These are phyloP conservation scores for Cyphellophora europaea DNA, from an alignment of 2,329 filamentous ascomycete genomes.

Conservation along the genomic window DNA sequence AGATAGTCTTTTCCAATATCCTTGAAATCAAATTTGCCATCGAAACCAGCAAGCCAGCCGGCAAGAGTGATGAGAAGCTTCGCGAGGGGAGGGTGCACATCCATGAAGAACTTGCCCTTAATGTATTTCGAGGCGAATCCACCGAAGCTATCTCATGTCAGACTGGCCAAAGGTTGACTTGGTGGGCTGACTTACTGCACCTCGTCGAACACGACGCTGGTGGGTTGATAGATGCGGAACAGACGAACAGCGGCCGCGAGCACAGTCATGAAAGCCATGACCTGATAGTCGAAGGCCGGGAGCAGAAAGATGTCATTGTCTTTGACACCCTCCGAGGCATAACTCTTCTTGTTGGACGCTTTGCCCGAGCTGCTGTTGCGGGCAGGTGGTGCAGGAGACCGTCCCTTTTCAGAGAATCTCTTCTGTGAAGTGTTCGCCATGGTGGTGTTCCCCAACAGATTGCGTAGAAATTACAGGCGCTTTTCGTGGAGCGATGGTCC, in stretches of 20 bases:
- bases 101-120: slow-evolving; percentile 99
- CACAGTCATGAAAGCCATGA: slow-evolving; percentile 62
- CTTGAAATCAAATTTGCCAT: slow-evolving; percentile 97
- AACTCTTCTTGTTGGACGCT: slow-evolving; percentile 26
- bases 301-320: slow-evolving; percentile 91
- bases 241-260: slow-evolving; percentile 72
- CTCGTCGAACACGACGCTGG: slow-evolving; percentile 96
- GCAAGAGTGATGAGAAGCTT: slow-evolving; percentile 94
- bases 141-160: slow-evolving; percentile 60
- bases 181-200: slow-evolving; percentile 66
- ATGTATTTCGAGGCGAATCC: slow-evolving; percentile 98
- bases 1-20: slow-evolving; percentile 98
- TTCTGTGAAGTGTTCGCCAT: not conserved
- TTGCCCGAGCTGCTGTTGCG: slow-evolving; percentile 1
- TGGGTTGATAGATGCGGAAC: slow-evolving; percentile 93
- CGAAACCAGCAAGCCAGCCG: slow-evolving; percentile 88
- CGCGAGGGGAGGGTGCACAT: slow-evolving; percentile 94
- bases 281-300: slow-evolving; percentile 71
- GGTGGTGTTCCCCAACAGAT: no score
- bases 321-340: slow-evolving; percentile 47
- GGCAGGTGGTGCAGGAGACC: slow-evolving; percentile 2
- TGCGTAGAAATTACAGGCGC: no score
- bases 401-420: slow-evolving; percentile 1
- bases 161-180: slow-evolving; percentile 2
- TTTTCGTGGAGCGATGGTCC: no score